phyloP scores from a whole-genome alignment of 2,329 filamentous ascomycete genomes.

The Xylaria arbuscula region DNA sequence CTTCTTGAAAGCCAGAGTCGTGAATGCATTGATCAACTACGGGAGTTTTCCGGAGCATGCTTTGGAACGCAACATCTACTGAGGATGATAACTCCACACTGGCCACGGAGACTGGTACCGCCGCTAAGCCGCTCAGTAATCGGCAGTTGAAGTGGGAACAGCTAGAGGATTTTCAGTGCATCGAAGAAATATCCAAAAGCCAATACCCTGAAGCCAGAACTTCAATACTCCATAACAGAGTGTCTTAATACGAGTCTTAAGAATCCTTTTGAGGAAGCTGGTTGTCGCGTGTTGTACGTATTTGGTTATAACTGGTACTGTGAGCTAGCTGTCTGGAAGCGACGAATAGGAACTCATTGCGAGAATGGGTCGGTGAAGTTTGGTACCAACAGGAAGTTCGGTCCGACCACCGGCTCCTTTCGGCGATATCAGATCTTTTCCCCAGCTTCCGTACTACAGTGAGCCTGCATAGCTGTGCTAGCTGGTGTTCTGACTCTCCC shows the following conservation, averaged over 20 bases:
- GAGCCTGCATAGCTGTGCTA: background rate
- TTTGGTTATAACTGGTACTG: constrained; percentile 11
- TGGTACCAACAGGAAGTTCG: constrained; percentile 36
- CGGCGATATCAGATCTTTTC: constrained; percentile 33
- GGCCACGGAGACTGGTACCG: constrained; percentile 28
- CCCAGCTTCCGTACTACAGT: constrained; percentile 21
- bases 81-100: constrained; percentile 11
- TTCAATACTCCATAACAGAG: constrained; percentile 19
- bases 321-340: background rate
- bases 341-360: constrained; percentile 38
- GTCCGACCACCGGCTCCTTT: constrained; percentile 37
- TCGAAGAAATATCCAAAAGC: constrained; percentile 9
- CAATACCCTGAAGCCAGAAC: constrained; percentile 12
- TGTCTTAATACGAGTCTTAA: constrained; percentile 20
- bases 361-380: constrained; percentile 21
- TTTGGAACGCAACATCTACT: constrained; percentile 5
- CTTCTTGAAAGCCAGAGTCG: constrained; percentile 3
- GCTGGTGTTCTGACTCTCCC: background rate
- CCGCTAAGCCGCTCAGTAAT: constrained; percentile 21
- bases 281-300: constrained; percentile 12
- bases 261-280: constrained; percentile 15
- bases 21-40: constrained; percentile 12
- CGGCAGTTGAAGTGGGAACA: constrained; percentile 32
- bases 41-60: constrained; percentile 9
- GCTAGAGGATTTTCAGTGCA: constrained; percentile 4